These are phyloP conservation scores for Oryza glaberrima DNA, from an alignment of 176 grass and related monocot species.

Conservation along the genomic window DNA sequence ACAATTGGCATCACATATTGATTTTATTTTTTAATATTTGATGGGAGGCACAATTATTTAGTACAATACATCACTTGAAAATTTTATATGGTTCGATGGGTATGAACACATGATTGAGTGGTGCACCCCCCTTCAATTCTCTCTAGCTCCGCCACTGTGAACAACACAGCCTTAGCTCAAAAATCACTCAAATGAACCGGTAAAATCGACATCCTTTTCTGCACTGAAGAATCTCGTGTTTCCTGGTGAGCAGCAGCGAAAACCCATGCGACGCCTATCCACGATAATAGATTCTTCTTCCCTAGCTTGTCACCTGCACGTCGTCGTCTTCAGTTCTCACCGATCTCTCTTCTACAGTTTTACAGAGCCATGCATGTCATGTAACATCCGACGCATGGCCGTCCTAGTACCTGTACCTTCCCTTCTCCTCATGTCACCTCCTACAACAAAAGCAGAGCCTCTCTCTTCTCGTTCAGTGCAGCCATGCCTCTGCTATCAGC, in stretches of 20 bases:
- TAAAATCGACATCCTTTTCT: background rate
- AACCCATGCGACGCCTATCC: background rate
- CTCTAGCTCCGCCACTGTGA: no score
- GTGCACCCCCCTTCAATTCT: no score
- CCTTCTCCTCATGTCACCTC: background rate
- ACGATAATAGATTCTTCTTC: no score
- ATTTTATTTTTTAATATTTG: no score
- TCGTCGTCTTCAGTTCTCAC: background rate
- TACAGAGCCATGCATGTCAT: conserved; percentile 8
- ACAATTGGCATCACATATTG: no score
- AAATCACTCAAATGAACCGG: background rate
- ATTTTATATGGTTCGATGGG: no score
- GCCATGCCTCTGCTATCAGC: no score
- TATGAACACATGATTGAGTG: no score
- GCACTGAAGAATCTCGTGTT: background rate
- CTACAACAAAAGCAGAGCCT: background rate
- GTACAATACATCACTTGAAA: no score
- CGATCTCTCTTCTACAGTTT: background rate
- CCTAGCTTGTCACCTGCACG: background rate
- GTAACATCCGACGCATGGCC: background rate
- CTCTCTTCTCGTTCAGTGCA: no score
- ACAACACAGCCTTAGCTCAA: no score
- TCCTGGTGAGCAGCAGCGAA: background rate
- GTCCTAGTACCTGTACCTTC: background rate
- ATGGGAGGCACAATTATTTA: no score